Percentiles rank a stretch among this genome's conserved stretches.
Conservation (phyloP, 1,139 yeast genomes). For the Hyphopichia wangnamkhiaoensis region DNA sequence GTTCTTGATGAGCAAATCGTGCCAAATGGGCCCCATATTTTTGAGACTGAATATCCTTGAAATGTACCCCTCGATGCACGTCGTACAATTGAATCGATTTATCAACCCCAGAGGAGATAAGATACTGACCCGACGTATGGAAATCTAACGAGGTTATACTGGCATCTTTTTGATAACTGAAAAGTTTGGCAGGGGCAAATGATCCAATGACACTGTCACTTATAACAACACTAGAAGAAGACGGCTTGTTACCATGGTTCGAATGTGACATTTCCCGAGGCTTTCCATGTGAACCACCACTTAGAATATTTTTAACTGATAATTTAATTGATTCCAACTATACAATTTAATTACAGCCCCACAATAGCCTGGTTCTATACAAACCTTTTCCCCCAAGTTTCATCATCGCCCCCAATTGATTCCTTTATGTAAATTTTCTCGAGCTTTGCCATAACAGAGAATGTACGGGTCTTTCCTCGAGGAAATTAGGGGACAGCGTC, state of each 20-base stretch:
- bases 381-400: too few relatives aligned
- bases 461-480: too few relatives aligned
- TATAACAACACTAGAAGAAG: slow-evolving; percentile 29
- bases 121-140: slow-evolving; percentile 80
- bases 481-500: too few relatives aligned
- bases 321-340: too few relatives aligned
- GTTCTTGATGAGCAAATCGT: slow-evolving; percentile 74
- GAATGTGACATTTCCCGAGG: slow-evolving; percentile 7
- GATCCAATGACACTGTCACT: slow-evolving; percentile 45
- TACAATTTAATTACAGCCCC: too few relatives aligned
- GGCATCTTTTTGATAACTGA: slow-evolving; percentile 56
- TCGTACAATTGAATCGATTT: slow-evolving; percentile 86
- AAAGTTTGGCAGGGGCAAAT: slow-evolving; percentile 58
- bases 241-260: slow-evolving; percentile 6
- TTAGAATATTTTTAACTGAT: too few relatives aligned
- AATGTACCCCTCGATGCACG: slow-evolving; percentile 64
- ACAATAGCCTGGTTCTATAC: too few relatives aligned
- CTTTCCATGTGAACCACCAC: too few relatives aligned
- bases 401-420: too few relatives aligned
- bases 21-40: slow-evolving; percentile 93
- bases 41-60: slow-evolving; percentile 72
- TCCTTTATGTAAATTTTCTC: too few relatives aligned
- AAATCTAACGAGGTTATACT: slow-evolving; percentile 80
- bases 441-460: too few relatives aligned
- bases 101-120: slow-evolving; percentile 78